phyloP scores from a whole-genome alignment of 306 rosid species.

The Cucumis hystrix region DNA sequence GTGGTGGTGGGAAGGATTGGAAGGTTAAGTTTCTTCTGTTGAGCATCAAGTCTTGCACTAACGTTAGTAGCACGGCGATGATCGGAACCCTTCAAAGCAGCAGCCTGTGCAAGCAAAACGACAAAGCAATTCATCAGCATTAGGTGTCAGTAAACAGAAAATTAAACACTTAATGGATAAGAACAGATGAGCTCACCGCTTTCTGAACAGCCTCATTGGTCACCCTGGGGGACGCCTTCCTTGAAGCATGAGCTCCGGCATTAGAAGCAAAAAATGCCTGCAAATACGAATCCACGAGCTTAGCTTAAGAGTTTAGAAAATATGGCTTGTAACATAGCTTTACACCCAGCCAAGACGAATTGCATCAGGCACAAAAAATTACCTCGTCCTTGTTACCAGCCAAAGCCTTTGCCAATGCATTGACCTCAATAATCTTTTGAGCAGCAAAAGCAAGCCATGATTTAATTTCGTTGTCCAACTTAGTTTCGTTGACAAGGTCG shows the following conservation, averaged over 20 bases:
- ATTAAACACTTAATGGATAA: not conserved
- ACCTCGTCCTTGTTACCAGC: constrained; percentile 53
- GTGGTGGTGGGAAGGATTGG: constrained; percentile 75
- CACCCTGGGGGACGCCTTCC: constrained; percentile 72
- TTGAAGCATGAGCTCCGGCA: constrained; percentile 56
- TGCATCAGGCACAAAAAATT: not conserved
- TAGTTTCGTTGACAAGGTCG: constrained; percentile 67
- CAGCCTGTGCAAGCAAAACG: constrained; percentile 36
- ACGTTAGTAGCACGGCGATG: constrained; percentile 58
- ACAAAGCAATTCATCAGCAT: constrained; percentile 10
- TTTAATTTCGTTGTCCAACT: constrained; percentile 59
- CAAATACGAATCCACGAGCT: constrained; percentile 8
- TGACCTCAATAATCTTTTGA: constrained; percentile 64
- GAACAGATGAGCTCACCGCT: constrained; percentile 34
- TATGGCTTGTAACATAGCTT: not conserved
- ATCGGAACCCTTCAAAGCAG: constrained; percentile 58
- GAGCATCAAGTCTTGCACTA: constrained; percentile 49
- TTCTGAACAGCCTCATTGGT: constrained; percentile 69
- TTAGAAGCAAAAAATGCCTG: constrained; percentile 59
- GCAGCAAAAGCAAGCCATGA: constrained; percentile 90
- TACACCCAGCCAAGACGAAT: not conserved
- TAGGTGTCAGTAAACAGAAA: not conserved
- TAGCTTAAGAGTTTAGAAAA: not conserved
- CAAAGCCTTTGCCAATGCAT: constrained; percentile 71
- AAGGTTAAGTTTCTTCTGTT: constrained; percentile 70